These are phyloP conservation scores for Didymosphaeria variabile DNA, from an alignment of 2,329 filamentous ascomycete genomes.

Conservation along the genomic window DNA sequence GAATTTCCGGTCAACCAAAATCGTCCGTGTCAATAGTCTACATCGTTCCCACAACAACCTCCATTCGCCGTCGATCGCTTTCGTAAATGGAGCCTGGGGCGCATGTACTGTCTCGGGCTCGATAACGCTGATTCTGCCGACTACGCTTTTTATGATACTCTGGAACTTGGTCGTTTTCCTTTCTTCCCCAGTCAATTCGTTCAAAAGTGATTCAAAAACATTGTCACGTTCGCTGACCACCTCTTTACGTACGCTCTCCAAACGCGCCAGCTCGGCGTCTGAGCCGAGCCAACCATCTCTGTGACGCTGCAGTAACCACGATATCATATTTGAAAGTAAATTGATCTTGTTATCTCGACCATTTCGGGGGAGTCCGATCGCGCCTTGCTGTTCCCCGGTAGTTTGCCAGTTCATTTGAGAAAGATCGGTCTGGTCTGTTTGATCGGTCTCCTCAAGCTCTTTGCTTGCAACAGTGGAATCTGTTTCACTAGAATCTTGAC, in stretches of 20 bases:
- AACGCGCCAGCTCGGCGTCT: constrained; percentile 2
- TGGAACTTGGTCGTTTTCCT: constrained; percentile 8
- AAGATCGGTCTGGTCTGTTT: constrained; percentile 10
- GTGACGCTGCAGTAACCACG: constrained; percentile 8
- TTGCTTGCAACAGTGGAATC: constrained; percentile 8
- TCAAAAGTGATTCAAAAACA: constrained; percentile 10
- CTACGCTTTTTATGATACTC: constrained; percentile 9
- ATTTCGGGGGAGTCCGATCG: background rate
- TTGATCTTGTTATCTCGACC: constrained; percentile 4
- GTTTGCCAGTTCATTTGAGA: constrained; percentile 5
- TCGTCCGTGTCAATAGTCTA: constrained; percentile 2
- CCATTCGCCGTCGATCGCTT: constrained; percentile 13
- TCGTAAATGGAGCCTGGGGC: constrained; percentile 8
- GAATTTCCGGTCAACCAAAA: constrained; percentile 8
- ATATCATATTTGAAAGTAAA: constrained; percentile 10
- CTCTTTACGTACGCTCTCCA: constrained; percentile 11
- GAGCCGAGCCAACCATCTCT: constrained; percentile 11
- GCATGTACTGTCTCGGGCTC: constrained; percentile 5
- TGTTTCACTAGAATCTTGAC: constrained; percentile 12
- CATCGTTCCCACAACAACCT: constrained; percentile 5
- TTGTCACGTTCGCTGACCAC: constrained; percentile 2
- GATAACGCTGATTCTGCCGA: constrained; percentile 5
- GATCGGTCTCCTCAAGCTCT: constrained; percentile 3
- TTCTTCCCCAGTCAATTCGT: constrained; percentile 6
- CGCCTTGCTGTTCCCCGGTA: background rate